These are phyloP conservation scores for Boehmeria nivea DNA, from an alignment of 306 rosid genomes.

Conservation along the genomic window DNA sequence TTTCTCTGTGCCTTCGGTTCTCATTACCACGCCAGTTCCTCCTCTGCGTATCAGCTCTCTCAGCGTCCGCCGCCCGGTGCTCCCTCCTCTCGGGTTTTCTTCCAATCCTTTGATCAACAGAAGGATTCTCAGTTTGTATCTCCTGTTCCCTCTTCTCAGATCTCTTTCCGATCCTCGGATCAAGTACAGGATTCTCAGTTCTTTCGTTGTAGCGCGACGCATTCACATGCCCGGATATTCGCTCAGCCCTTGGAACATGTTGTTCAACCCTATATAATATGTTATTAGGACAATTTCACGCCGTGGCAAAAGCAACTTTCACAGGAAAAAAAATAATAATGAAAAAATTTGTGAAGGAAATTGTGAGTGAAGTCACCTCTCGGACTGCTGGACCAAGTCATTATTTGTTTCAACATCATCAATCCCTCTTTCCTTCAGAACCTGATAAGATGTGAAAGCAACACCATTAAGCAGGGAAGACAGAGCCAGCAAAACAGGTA, in stretches of 20 bases:
- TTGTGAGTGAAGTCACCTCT: conserved; percentile 33
- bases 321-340: not conserved
- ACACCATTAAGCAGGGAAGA: conserved; percentile 15
- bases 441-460: conserved; percentile 44
- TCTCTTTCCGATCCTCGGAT: conserved; percentile 60
- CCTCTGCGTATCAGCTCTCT: conserved; percentile 55
- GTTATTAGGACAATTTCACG: not conserved
- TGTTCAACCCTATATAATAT: conserved; percentile 53
- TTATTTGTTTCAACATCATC: conserved; percentile 50
- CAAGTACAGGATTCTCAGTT: conserved; percentile 40
- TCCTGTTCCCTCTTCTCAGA: conserved; percentile 60
- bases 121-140: conserved; percentile 42
- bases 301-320: too few species aligned
- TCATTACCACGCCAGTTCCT: conserved; percentile 72
- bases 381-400: conserved; percentile 54
- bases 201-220: conserved; percentile 48
- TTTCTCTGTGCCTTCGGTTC: conserved; percentile 47
- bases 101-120: conserved; percentile 50
- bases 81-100: conserved; percentile 66
- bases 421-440: conserved; percentile 87
- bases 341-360: not conserved
- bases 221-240: conserved; percentile 38
- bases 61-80: conserved; percentile 37
- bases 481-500: conserved; percentile 12
- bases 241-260: conserved; percentile 46